Base-by-base conservation (phyloP, 352 stramenopile species). In the Phytopythium sindhum region DNA sequence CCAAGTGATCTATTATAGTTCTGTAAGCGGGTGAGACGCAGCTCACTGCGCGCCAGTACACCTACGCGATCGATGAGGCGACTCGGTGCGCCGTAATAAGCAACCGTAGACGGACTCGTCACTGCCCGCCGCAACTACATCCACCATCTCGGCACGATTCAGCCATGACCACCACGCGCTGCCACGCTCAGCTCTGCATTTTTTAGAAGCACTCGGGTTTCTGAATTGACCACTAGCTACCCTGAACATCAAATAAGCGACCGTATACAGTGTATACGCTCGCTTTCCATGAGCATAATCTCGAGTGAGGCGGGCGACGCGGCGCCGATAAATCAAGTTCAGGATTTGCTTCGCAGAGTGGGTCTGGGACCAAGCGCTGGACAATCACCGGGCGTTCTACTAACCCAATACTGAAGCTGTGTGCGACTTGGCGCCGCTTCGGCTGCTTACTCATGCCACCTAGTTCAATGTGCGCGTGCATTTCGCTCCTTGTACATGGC, bases 401-500 rank as follows among this genome's bases (percentile, higher is more conserved):
- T n/a, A n/a, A n/a, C n/a, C n/a, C 24, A 21, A 1, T 52, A 14
- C n/a, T 31, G n/a, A 29, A 52, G 45, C 29, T 31, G 14, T 24
- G 12, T 50, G 14, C 44, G 24, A 9, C 24, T 50, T 50, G n/a
- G 2, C 23, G 14, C 21, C 39, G 15, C 39, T 21, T 21, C 15
- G 14, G 15, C 14, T n/a, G 39, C 39, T n/a, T 14, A 19, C 39
- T 44, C 47, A 11, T 54, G 47, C 23, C 15, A 8, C 1, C 14
- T 31, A 54, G 23, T 54, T 54, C 47, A 54, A 54, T 5, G 4
- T 11, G 47, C 47, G 26, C 1, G 19, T 57, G 51, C 51, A 57
- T 42, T 42, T 15, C 21, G 51, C 51, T 57, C 51, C 15, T 57
- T 57, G 44, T 33, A 48, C n/a, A n/a, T 54, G n/a, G 37, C 31